Percentiles rank a stretch among this genome's conserved stretches.
Conservation (phyloP, 2,329 filamentous ascomycete genomes). For the Exophiala phaeomuriformis region DNA sequence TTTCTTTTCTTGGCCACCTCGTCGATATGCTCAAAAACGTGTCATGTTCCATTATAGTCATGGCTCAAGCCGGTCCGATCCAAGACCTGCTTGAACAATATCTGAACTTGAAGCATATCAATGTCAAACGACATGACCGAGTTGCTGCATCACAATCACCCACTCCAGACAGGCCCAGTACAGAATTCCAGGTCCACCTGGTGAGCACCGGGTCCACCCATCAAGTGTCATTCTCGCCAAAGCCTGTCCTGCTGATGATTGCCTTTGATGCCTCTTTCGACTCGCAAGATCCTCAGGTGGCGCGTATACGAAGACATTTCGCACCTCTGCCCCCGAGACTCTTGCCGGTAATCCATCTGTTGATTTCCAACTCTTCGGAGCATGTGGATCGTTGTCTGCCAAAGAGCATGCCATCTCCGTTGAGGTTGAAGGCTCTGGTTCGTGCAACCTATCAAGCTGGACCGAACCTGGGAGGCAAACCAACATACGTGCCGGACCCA, state of each 20-base stretch:
- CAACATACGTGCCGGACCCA: constrained; percentile 16
- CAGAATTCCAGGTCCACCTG: constrained; percentile 31
- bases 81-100: constrained; percentile 38
- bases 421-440: constrained; percentile 25
- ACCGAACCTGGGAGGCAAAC: constrained; percentile 22
- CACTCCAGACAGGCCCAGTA: constrained; percentile 5
- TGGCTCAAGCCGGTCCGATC: constrained; percentile 33
- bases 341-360: constrained; percentile 39
- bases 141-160: constrained; percentile 27
- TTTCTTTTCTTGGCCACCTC: constrained; percentile 39
- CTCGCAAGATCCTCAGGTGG: constrained; percentile 34
- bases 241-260: constrained; percentile 32
- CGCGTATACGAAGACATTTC: constrained; percentile 35
- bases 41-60: constrained; percentile 37
- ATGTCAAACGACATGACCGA: constrained; percentile 20
- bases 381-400: constrained; percentile 41
- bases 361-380: constrained; percentile 42
- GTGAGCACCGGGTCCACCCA: constrained; percentile 32
- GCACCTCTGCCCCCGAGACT: constrained; percentile 29
- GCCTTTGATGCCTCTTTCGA: constrained; percentile 40
- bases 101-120: constrained; percentile 37
- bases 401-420: constrained; percentile 18
- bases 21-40: constrained; percentile 32
- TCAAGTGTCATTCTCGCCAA: constrained; percentile 35
- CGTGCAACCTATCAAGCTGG: constrained; percentile 22